A percentile compares a stretch with the other conserved stretches of the same genome.
Conservation (phyloP, 345 rosid species). For the Clausena lansium region DNA sequence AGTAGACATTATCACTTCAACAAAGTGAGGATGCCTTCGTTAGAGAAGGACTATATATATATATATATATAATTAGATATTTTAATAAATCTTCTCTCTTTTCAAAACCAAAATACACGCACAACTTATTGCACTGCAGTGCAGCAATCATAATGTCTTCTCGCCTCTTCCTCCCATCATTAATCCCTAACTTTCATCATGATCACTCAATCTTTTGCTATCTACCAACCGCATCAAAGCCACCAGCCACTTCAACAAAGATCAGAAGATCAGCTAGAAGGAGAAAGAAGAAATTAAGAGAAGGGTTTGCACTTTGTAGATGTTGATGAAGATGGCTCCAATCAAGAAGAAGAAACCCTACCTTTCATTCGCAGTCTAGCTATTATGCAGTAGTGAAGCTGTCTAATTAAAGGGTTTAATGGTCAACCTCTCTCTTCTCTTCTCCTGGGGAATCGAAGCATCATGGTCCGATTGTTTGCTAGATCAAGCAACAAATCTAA, state of each 20-base stretch:
- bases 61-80: slow-evolving; percentile 23
- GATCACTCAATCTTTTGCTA: slow-evolving; percentile 27
- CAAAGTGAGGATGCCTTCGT: too few relatives aligned
- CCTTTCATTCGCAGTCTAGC: background rate
- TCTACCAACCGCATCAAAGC: slow-evolving; percentile 32
- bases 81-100: slow-evolving; percentile 19
- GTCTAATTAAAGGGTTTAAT: slow-evolving; percentile 4
- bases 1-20: too few relatives aligned
- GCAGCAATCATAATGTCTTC: slow-evolving; percentile 56
- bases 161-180: slow-evolving; percentile 44
- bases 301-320: background rate
- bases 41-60: too few relatives aligned
- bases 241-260: slow-evolving; percentile 4
- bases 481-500: slow-evolving; percentile 20
- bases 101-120: slow-evolving; percentile 10
- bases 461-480: slow-evolving; percentile 55
- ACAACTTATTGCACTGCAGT: background rate
- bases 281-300: slow-evolving; percentile 15
- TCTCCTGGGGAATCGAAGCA: slow-evolving; percentile 58
- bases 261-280: slow-evolving; percentile 17
- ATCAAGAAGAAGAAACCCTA: slow-evolving; percentile 48
- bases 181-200: slow-evolving; percentile 34
- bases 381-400: slow-evolving; percentile 11
- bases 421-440: slow-evolving; percentile 16
- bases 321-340: slow-evolving; percentile 26